Evolutionary conservation across 2,329 filamentous ascomycete species (phyloP).

Genomic region (Epicoccum nigrum): DNA sequence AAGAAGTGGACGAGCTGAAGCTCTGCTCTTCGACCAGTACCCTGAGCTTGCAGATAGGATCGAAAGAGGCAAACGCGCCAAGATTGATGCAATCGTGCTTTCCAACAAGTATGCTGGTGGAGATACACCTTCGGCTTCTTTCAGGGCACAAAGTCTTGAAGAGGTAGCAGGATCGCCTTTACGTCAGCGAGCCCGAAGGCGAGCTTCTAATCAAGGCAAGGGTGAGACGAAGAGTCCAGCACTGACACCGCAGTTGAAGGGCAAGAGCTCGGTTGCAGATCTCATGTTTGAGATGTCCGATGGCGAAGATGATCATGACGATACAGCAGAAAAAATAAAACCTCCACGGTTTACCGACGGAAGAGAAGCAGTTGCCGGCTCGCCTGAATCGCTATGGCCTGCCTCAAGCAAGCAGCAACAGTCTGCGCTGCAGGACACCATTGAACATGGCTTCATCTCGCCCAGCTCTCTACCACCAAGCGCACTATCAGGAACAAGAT

Average conservation of each 20-base stretch:
- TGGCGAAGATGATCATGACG: constrained; percentile 56
- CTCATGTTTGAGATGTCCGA: constrained; percentile 97
- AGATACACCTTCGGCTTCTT: constrained; percentile 68
- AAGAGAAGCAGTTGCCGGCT: constrained; percentile 25
- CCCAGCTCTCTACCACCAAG: constrained; percentile 31
- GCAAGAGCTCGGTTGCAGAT: constrained; percentile 72
- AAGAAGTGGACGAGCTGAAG: constrained; percentile 74
- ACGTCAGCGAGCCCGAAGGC: constrained; percentile 51
- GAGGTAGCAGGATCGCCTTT: constrained; percentile 60
- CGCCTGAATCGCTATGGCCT: constrained; percentile 37
- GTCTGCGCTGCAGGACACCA: not conserved
- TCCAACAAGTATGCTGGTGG: constrained; percentile 68
- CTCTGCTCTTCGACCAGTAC: constrained; percentile 67
- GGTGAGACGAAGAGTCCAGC: constrained; percentile 63
- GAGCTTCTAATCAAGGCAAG: constrained; percentile 52
- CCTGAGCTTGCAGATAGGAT: constrained; percentile 69
- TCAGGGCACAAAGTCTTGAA: constrained; percentile 69
- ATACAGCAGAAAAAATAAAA: constrained; percentile 24
- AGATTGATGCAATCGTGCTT: constrained; percentile 78
- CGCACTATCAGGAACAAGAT: constrained; percentile 28
- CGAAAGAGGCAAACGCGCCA: constrained; percentile 69
- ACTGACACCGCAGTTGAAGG: constrained; percentile 70
- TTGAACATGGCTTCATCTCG: constrained; percentile 17
- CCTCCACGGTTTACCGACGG: constrained; percentile 29
- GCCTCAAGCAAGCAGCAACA: constrained; percentile 20